Base-by-base conservation (phyloP, 2,329 filamentous ascomycete species). In the Fusarium pilosicola region DNA sequence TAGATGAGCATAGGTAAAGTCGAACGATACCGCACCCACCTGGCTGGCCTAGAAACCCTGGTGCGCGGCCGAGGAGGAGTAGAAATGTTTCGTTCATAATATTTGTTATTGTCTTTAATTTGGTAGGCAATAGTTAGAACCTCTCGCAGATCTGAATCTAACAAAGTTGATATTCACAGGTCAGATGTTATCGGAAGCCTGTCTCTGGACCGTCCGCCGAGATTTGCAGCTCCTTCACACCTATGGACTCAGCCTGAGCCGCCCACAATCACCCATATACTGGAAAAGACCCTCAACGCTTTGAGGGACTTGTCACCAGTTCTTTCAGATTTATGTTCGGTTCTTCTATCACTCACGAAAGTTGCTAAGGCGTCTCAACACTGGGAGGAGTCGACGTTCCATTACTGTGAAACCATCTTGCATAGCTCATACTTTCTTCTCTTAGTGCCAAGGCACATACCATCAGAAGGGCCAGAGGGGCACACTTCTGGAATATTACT, bases 1-100 rank as follows among this genome's bases (percentile, higher is more conserved):
- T 22, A 65, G 56, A 65, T 65, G 45, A 65, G 46, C 22, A 52
- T 65, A 49, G 45, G 56, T 28, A 62, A 34, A 42, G 26, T 62
- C 34, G 56, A 62, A 22, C 45, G 62, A 28, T 65, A 65, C 22
- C 39, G 26, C 18, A 44, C 56, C 11, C 62, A 65, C 30, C n/a
- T 65, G 18, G 24, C 30, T 15, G 45, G 56, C 7, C 38, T 65
- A n/a, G 62, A 62, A 20, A 62, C 32, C 9, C 32, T 62, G 36
- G 45, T 62, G 7, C 56, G 56, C 14, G 42, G 62, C 12, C 38
- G 56, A 8, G 62, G 56, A 28, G 56, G 62, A 7, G 20, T 51
- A 38, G 45, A 34, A 4, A 62, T 26, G 18, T 7, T 62, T n/a
- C 15, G 30, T 20, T 65, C 45, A 20, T 51, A 22, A 15, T 32